Base-by-base conservation (phyloP, 2,329 filamentous ascomycete genomes). In the Penicillium polonicum region DNA sequence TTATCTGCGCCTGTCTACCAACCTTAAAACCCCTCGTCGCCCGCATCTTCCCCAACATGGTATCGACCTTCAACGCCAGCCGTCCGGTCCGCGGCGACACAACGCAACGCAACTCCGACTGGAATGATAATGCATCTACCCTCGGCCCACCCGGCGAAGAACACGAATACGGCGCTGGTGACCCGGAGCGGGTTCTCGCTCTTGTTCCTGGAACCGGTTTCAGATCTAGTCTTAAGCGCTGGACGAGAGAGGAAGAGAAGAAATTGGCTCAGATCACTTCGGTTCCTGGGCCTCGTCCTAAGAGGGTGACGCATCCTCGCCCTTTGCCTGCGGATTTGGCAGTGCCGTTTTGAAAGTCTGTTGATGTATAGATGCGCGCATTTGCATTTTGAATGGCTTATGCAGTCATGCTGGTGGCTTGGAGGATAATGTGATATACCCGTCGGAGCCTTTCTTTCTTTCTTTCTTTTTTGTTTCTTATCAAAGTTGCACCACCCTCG, bases 1-100 rank as follows among this genome's bases (percentile, higher is more conserved):
- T 77, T 36, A 76, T 76, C 44, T 76, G 75, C 60, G 75, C 74
- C 44, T 77, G 74, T 56, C 68, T 78, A 0, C 75, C 75, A 7
- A 75, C 73, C 15, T 67, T 76, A 2, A 74, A 73, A 15, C 74
- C 74, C 2, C 65, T 76, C 3, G 27, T 75, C 33, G 67, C 68
- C 5, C 68, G 62, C 15, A 25, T 74, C 23, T 57, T 72, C 25
- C 72, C 71, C 1, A 62, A 65, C 25, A 58, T 74, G n/a, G 58
- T 72, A 31, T 69, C 70, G 5, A 67, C 68, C 3, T 50, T 71
- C 25, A 63, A 56, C 31, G 61, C 62, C 13, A 68, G 60, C 29
- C 57, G 58, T 2, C 60, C 51, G 17, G 52, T 55, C 21, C 60
- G 66, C 17, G 50, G 49, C 36, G 66, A 58, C 2, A 64, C 64